These are phyloP conservation scores for Monoraphidium neglectum DNA, from an alignment of 139 green algal genomes.

Conservation along the genomic window DNA sequence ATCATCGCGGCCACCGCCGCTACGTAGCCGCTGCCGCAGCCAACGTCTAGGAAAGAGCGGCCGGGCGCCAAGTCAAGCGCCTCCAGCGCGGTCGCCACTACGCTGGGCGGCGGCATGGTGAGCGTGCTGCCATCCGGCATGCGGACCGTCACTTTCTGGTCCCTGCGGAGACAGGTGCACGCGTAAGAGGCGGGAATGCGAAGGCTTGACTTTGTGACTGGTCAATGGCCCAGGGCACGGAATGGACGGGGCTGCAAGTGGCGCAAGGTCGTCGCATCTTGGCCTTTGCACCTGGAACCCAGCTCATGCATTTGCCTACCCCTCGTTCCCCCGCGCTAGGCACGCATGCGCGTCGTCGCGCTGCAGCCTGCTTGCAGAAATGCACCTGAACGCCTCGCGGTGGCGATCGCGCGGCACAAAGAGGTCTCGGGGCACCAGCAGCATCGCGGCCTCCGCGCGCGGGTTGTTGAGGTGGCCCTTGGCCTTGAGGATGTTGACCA, in stretches of 20 bases:
- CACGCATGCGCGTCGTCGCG: too few species aligned
- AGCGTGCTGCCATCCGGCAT: constrained; percentile 62
- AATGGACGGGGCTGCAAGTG: too few species aligned
- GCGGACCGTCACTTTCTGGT: constrained; percentile 60
- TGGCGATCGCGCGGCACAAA: constrained; percentile 62
- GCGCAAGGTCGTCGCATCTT: too few species aligned
- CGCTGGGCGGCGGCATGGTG: constrained; percentile 54
- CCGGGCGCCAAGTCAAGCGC: constrained; percentile 43
- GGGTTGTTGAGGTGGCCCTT: constrained; percentile 47
- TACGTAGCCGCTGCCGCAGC: constrained; percentile 62
- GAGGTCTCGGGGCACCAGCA: constrained; percentile 53
- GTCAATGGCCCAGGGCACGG: too few species aligned
- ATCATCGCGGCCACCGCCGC: constrained; percentile 57
- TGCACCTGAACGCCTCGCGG: constrained; percentile 52
- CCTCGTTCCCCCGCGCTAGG: too few species aligned
- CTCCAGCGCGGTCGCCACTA: constrained; percentile 59
- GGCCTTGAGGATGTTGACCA: constrained; percentile 63
- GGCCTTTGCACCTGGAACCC: too few species aligned
- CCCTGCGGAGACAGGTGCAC: constrained; percentile 11
- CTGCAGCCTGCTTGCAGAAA: too few species aligned
- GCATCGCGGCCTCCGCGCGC: constrained; percentile 51
- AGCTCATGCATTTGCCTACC: too few species aligned
- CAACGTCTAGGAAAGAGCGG: constrained; percentile 61
- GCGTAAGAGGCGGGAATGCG: too few species aligned
- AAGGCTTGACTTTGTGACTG: too few species aligned